Conservation (phyloP, 352 stramenopile species). For the Pythium periplocum region DNA sequence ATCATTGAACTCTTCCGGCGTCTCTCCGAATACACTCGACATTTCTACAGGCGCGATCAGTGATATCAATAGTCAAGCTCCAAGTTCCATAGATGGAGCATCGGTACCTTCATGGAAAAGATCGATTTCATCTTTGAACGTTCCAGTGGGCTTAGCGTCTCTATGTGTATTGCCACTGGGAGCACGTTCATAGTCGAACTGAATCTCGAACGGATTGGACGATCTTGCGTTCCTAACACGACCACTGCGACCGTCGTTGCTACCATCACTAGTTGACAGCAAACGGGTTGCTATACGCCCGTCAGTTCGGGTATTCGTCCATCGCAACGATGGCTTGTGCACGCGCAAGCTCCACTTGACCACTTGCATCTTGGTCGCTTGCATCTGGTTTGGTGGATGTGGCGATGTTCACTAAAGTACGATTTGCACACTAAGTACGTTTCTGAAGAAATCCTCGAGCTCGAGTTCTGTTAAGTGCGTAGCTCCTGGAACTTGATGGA, state of each 20-base stretch:
- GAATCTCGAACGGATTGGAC: conserved; percentile 48
- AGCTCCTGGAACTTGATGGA: conserved; percentile 3
- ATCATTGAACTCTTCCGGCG: conserved; percentile 29
- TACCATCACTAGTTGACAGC: too few relatives aligned
- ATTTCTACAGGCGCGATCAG: conserved; percentile 28
- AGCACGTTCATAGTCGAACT: conserved; percentile 16
- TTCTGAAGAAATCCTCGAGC: background rate
- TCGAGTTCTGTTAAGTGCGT: background rate
- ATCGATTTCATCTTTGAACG: conserved; percentile 31
- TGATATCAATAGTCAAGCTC: background rate
- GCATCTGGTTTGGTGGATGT: background rate
- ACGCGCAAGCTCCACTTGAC: background rate
- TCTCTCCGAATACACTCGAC: conserved; percentile 39
- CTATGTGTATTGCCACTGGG: conserved; percentile 8
- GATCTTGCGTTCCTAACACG: too few relatives aligned
- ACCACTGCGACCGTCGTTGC: too few relatives aligned
- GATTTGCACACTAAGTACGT: background rate
- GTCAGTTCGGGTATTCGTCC: too few relatives aligned
- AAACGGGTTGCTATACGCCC: too few relatives aligned
- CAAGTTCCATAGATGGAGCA: background rate
- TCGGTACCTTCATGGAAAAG: conserved; percentile 32
- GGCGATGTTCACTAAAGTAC: background rate
- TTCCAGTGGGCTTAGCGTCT: conserved; percentile 14
- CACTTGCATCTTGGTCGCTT: background rate
- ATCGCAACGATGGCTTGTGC: background rate